These are phyloP conservation scores for Neofusicoccum parvum DNA, from an alignment of 2,329 filamentous ascomycete species.

Conservation along the genomic window DNA sequence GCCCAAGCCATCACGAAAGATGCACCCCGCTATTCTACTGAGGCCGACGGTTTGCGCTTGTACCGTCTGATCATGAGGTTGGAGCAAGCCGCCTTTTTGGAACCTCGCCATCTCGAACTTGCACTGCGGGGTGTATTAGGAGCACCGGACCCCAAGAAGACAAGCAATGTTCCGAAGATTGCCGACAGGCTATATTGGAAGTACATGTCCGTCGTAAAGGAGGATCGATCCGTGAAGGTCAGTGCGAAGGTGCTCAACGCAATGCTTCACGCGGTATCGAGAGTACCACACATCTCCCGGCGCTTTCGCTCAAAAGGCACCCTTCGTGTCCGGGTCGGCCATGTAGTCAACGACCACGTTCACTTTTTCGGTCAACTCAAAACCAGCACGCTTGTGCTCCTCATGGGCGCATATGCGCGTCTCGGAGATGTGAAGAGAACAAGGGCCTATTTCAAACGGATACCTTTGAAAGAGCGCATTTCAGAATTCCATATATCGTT, in stretches of 20 bases:
- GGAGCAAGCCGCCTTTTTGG: background rate
- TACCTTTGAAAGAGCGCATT: background rate
- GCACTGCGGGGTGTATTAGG: background rate
- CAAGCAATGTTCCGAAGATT: background rate
- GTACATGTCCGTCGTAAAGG: background rate
- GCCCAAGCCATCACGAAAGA: background rate
- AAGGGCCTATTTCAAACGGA: background rate
- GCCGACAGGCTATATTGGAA: background rate
- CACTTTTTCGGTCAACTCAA: background rate
- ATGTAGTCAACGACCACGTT: background rate
- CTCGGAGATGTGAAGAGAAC: background rate
- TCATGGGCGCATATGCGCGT: background rate
- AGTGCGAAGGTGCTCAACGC: background rate
- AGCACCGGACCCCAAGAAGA: background rate
- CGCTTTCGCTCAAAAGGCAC: background rate
- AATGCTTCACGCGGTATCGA: background rate
- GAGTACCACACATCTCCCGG: background rate
- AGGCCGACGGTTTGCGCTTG: background rate
- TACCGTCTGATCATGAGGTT: slow-evolving; percentile 10
- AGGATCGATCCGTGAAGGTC: background rate
- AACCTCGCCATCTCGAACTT: background rate
- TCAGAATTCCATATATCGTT: background rate
- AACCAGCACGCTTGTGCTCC: background rate
- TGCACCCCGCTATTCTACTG: background rate
- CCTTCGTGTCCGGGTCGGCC: background rate